Base-by-base conservation (phyloP, 1,284 basidiomycete species). In the Moniliella sp. region DNA sequence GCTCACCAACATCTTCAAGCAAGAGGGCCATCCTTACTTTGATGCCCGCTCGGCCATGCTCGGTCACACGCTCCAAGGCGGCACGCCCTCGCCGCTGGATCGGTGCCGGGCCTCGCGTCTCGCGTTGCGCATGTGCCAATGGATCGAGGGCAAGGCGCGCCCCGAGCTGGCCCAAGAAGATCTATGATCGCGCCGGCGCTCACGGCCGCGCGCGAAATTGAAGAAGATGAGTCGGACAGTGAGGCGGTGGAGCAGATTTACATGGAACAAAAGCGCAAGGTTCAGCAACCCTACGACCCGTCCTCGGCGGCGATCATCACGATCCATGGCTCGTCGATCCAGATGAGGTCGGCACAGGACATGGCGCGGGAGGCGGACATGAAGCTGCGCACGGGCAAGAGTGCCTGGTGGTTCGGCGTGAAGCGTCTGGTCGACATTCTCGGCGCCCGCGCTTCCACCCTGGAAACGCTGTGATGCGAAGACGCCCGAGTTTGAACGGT, bases 11-110 rank as follows among this genome's bases (percentile, higher is more conserved):
- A 88, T 97, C 66, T 66, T 93, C 62, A 78, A 78, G 49, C 84
- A 93, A 55, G 88, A 97, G 63, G 88, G 88, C 27, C 73, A 74
- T 11, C 58, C 68, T 4, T 67, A 88, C n/a, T 97, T 94, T 56
- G 91, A 97, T 64, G 75, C 88, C 13, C 76, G 91, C 30, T 78
- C 74, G 9, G 91, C 88, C 11, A 76, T 79, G 2, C 73, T 97
- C 13, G 88, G 91, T 7, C 91, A 97, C 65, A 93, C 84, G 1
- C 67, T 97, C 5, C 88, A 97, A 60, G 88, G 88, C 12, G 83
- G 83, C 4, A 75, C 81, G 3, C 88, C 88, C 2, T 88, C 84
- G 0, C 88, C 88, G 0, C 69, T 81, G 44, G 91, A 97, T 65
- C 78, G 88, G 37, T 75, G 78, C 0, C 76, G 83, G 12, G 88